Conservation (phyloP, 2,329 filamentous ascomycete genomes). For the Cladobotryum protrusum region DNA sequence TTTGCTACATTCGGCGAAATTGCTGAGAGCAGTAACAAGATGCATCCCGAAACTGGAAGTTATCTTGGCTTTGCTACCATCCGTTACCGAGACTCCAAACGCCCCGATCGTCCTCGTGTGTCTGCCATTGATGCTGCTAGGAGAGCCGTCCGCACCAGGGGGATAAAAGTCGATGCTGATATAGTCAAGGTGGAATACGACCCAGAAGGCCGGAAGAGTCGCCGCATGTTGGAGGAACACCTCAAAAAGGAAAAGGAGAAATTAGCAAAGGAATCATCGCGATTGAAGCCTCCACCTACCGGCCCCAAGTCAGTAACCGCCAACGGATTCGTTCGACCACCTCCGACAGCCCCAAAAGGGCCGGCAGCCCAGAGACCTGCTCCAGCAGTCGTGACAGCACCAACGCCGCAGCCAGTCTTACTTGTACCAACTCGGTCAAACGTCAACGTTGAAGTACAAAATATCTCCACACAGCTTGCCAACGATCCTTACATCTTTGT, state of each 20-base stretch:
- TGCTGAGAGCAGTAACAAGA: slow-evolving; percentile 84
- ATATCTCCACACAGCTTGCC: slow-evolving; percentile 63
- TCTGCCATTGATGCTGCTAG: slow-evolving; percentile 76
- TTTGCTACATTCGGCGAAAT: slow-evolving; percentile 84
- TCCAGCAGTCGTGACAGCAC: slow-evolving; percentile 9
- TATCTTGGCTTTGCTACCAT: slow-evolving; percentile 92
- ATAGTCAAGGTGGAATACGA: slow-evolving; percentile 81
- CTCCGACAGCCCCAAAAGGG: slow-evolving; percentile 80
- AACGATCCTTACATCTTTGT: slow-evolving; percentile 88
- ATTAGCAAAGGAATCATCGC: slow-evolving; percentile 35
- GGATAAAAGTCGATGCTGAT: slow-evolving; percentile 71
- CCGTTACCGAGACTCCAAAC: slow-evolving; percentile 70
- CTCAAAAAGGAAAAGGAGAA: slow-evolving; percentile 64
- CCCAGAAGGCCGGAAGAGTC: slow-evolving; percentile 77
- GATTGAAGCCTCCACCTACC: slow-evolving; percentile 30
- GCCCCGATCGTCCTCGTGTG: slow-evolving; percentile 36
- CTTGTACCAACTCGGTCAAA: slow-evolving; percentile 23
- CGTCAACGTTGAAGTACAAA: slow-evolving; percentile 57
- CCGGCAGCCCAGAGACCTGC: slow-evolving; percentile 54
- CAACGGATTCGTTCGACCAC: slow-evolving; percentile 42
- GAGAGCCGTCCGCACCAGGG: slow-evolving; percentile 68
- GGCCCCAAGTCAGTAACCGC: slow-evolving; percentile 29
- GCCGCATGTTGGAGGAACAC: slow-evolving; percentile 67
- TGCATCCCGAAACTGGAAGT: slow-evolving; percentile 88
- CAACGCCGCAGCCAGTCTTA: slow-evolving; percentile 26